These are phyloP conservation scores for Sonneratia caseolaris DNA, from an alignment of 345 rosid species.

Conservation along the genomic window DNA sequence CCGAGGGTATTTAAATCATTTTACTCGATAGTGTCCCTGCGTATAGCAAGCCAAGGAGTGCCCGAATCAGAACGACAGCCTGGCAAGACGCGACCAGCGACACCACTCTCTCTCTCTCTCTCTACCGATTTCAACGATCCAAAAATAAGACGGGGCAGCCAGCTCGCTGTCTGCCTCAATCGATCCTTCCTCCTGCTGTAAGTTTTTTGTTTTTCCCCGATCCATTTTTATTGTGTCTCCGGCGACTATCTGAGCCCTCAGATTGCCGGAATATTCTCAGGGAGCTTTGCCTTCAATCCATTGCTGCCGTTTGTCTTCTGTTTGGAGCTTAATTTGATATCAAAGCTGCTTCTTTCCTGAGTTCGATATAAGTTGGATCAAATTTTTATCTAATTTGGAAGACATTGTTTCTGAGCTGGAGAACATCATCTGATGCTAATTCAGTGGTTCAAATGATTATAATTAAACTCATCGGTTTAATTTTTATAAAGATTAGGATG, in stretches of 20 bases:
- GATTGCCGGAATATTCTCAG: not conserved
- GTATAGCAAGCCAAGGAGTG: too few relatives aligned
- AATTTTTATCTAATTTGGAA: not conserved
- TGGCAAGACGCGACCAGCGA: conserved; percentile 9
- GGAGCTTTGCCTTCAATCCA: not conserved
- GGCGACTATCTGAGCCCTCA: not conserved
- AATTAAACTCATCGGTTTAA: not conserved
- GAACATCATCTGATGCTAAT: too few relatives aligned
- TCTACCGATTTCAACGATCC: not conserved
- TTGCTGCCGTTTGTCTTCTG: not conserved
- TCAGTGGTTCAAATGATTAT: too few relatives aligned
- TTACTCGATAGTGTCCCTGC: too few relatives aligned
- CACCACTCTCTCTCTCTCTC: not conserved
- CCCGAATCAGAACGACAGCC: too few relatives aligned
- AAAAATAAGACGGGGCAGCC: not conserved
- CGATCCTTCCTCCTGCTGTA: conserved; percentile 3
- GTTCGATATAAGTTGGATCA: not conserved
- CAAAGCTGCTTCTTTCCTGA: not conserved
- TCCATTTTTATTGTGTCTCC: not conserved
- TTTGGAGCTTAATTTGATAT: not conserved
- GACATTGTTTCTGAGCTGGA: not conserved
- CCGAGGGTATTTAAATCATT: too few relatives aligned
- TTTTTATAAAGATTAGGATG: not conserved
- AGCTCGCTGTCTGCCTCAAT: conserved; percentile 2
- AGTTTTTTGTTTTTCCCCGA: not conserved